Conservation (phyloP, 306 rosid genomes). For the Casuarina glauca region DNA sequence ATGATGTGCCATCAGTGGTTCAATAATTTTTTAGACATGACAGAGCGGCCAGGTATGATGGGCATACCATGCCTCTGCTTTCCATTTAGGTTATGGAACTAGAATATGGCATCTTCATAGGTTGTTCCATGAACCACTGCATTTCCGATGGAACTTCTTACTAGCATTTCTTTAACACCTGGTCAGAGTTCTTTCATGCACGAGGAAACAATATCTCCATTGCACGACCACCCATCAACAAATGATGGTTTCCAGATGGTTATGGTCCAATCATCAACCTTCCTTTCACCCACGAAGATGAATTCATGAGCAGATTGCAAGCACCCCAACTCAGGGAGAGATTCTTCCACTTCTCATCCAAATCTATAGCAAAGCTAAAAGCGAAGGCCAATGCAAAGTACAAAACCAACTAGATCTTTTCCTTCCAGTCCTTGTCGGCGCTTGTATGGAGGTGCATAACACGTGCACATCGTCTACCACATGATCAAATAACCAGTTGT, state of each 20-base stretch:
- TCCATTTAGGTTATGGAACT: constrained; percentile 59
- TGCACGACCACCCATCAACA: background rate
- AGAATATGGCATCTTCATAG: constrained; percentile 62
- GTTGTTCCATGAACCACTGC: constrained; percentile 57
- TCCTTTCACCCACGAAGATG: constrained; percentile 2
- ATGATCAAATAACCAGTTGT: background rate
- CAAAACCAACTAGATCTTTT: constrained; percentile 36
- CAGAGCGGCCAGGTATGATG: constrained; percentile 59
- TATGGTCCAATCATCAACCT: constrained; percentile 36
- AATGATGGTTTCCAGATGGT: constrained; percentile 58
- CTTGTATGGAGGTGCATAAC: constrained; percentile 56
- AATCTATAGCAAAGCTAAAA: constrained; percentile 54
- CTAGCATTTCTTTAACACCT: constrained; percentile 60
- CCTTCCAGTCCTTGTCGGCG: constrained; percentile 57
- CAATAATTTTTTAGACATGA: constrained; percentile 60
- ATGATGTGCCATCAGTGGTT: constrained; percentile 48
- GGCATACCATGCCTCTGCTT: constrained; percentile 51
- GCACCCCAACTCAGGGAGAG: constrained; percentile 47
- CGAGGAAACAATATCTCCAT: background rate
- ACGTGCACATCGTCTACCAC: constrained; percentile 22
- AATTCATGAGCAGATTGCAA: constrained; percentile 14
- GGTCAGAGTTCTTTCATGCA: constrained; percentile 59
- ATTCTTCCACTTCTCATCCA: constrained; percentile 57
- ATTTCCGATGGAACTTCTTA: constrained; percentile 55
- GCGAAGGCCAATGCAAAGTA: constrained; percentile 48